Conservation (phyloP, 768 basidiomycete species). For the Collybiopsis confluens region DNA sequence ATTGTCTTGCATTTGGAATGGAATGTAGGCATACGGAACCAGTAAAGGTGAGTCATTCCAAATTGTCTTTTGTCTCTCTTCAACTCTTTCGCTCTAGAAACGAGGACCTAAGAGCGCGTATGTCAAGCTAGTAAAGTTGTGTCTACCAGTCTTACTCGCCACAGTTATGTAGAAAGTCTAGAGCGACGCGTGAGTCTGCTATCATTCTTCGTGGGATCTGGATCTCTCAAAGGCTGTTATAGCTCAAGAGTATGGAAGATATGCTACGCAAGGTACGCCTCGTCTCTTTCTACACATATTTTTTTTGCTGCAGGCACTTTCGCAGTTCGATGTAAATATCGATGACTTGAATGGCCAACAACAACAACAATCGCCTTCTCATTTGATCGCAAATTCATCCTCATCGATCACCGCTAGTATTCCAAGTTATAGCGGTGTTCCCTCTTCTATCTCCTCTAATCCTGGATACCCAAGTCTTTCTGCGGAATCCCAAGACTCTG, state of each 20-base stretch:
- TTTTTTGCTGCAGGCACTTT: too few relatives aligned
- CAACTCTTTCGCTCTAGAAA: background rate
- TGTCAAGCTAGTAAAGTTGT: background rate
- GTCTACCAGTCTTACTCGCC: background rate
- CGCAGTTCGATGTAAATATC: background rate
- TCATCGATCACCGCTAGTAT: background rate
- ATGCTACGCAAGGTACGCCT: slow-evolving; percentile 31
- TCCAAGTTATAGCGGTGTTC: background rate
- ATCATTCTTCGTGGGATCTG: background rate
- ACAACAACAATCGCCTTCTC: background rate
- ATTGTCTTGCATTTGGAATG: slow-evolving; percentile 43
- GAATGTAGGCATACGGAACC: slow-evolving; percentile 55
- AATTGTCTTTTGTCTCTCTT: background rate
- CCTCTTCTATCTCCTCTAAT: slow-evolving; percentile 1
- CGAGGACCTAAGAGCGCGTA: slow-evolving; percentile 9
- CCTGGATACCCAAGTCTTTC: slow-evolving; percentile 6
- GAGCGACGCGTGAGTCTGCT: slow-evolving; percentile 22
- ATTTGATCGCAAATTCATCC: background rate
- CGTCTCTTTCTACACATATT: background rate
- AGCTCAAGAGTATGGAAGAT: slow-evolving; percentile 39
- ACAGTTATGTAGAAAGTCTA: slow-evolving; percentile 35
- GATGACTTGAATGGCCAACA: background rate
- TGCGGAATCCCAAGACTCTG: slow-evolving; percentile 8
- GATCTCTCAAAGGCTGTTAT: background rate
- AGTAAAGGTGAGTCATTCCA: slow-evolving; percentile 39